Evolutionary conservation across 164 flowering plant genomes (phyloP).

Genomic region (Magnolia officinalis): DNA sequence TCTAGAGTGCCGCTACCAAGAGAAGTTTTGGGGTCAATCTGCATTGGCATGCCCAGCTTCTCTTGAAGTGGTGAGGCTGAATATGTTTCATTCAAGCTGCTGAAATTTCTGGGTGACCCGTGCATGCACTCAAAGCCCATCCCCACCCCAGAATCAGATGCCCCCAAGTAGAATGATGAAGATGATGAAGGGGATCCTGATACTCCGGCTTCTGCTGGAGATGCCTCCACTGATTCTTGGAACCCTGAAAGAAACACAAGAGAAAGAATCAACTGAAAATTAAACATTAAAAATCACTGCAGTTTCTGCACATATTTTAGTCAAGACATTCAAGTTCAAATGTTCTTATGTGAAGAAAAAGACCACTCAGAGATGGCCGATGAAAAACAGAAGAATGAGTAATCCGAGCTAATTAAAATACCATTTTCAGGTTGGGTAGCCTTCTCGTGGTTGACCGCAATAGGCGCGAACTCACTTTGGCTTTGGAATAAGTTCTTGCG

Average conservation of each 20-base stretch:
- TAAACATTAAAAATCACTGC: background rate
- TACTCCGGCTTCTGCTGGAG: slow-evolving; percentile 7
- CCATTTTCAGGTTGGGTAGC: slow-evolving; percentile 25
- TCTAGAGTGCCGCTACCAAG: slow-evolving; percentile 21
- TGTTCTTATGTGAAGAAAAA: background rate
- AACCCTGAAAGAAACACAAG: slow-evolving; percentile 16
- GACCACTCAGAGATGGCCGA: background rate
- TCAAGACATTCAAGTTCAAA: slow-evolving; percentile 3
- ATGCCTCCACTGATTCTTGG: slow-evolving; percentile 7
- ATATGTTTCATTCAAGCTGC: background rate
- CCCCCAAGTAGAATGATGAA: slow-evolving; percentile 9
- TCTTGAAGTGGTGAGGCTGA: background rate
- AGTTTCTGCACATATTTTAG: background rate
- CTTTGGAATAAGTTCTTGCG: slow-evolving; percentile 16
- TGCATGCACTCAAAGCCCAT: slow-evolving; percentile 7
- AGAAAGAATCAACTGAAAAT: background rate
- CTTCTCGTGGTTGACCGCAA: slow-evolving; percentile 16
- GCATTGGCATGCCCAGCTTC: slow-evolving; percentile 16
- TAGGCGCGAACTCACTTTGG: slow-evolving; percentile 12
- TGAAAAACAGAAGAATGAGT: background rate
- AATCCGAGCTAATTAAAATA: slow-evolving; percentile 16
- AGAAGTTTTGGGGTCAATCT: slow-evolving; percentile 21
- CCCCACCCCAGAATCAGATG: slow-evolving; percentile 11
- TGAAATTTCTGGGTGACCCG: slow-evolving; percentile 5
- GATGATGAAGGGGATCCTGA: slow-evolving; percentile 7